Conservation (phyloP, 1,284 basidiomycete genomes). For the Cryptococcus deneoformans region DNA sequence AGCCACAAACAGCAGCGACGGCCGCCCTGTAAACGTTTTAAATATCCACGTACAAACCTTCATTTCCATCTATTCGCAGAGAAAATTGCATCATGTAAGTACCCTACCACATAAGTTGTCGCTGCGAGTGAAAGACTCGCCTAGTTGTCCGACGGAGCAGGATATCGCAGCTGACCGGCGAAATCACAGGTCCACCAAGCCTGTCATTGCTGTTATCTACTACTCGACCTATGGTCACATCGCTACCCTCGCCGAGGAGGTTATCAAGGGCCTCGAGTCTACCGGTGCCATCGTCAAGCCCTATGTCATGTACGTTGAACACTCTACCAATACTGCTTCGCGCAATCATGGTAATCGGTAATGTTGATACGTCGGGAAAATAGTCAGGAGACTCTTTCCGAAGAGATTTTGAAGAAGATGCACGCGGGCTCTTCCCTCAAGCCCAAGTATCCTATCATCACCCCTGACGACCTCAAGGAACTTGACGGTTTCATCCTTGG, state of each 20-base stretch:
- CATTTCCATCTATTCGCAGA: too few species aligned
- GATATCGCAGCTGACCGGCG: too few species aligned
- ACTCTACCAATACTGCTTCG: too few species aligned
- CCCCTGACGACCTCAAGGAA: slow-evolving; percentile 61
- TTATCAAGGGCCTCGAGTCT: slow-evolving; percentile 66
- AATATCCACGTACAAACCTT: too few species aligned
- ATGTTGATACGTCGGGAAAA: background rate
- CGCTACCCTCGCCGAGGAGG: slow-evolving; percentile 70
- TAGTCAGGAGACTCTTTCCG: slow-evolving; percentile 70
- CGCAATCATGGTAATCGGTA: too few species aligned
- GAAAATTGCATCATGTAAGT: too few species aligned
- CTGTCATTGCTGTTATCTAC: slow-evolving; percentile 74
- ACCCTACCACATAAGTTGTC: too few species aligned
- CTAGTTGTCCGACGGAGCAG: too few species aligned
- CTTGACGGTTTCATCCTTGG: slow-evolving; percentile 60
- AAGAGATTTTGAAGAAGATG: slow-evolving; percentile 74
- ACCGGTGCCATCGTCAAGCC: slow-evolving; percentile 71
- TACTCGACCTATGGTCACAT: slow-evolving; percentile 83
- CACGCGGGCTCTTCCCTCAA: slow-evolving; percentile 57
- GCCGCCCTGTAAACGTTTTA: too few species aligned
- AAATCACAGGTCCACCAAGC: slow-evolving; percentile 24
- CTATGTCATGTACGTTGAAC: slow-evolving; percentile 56
- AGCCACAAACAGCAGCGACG: too few species aligned
- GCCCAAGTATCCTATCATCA: slow-evolving; percentile 67
- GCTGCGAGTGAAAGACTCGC: too few species aligned